phyloP scores from a whole-genome alignment of 192 early-diverging fungal genomes.

The Gaertneriomyces semiglobifer region DNA sequence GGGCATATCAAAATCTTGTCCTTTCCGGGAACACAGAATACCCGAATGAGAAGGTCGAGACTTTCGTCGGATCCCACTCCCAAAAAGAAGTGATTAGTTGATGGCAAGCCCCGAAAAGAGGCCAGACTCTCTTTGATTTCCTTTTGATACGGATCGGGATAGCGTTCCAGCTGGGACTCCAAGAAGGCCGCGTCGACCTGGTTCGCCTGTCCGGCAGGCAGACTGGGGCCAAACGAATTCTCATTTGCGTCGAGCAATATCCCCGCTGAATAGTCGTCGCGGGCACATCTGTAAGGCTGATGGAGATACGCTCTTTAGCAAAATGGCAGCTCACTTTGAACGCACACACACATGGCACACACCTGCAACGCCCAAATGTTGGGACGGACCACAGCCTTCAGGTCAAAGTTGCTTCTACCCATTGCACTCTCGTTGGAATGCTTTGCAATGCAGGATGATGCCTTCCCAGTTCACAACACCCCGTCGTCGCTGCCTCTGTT shows the following conservation, averaged over 20 bases:
- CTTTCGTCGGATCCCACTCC: constrained; percentile 98
- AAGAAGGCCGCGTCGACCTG: constrained; percentile 22
- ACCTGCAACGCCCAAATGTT: constrained; percentile 47
- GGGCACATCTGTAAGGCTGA: constrained; percentile 92
- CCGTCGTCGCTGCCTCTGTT: too few relatives aligned
- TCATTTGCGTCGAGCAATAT: constrained; percentile 99
- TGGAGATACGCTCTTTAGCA: neutral
- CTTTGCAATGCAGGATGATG: neutral
- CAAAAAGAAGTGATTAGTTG: constrained; percentile 76
- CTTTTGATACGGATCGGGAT: constrained; percentile 92
- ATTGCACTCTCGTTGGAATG: neutral
- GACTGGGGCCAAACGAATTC: constrained; percentile 80
- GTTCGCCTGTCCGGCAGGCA: constrained; percentile 12
- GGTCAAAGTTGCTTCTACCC: constrained; percentile 21
- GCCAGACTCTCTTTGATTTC: constrained; percentile 75
- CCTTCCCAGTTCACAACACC: too few relatives aligned
- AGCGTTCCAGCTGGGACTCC: constrained; percentile 72
- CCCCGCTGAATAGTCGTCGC: constrained; percentile 92
- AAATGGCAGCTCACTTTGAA: neutral
- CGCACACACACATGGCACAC: constrained; percentile 9
- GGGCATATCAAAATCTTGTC: constrained; percentile 94
- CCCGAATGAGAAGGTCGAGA: constrained; percentile 85
- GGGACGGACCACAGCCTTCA: constrained; percentile 42
- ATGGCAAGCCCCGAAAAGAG: constrained; percentile 65
- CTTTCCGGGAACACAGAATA: constrained; percentile 83